Evolutionary conservation across 1,284 basidiomycete genomes (phyloP), one percentile per base, ranked within the genome.

Genomic region (Filobasidium uniguttulatum): DNA sequence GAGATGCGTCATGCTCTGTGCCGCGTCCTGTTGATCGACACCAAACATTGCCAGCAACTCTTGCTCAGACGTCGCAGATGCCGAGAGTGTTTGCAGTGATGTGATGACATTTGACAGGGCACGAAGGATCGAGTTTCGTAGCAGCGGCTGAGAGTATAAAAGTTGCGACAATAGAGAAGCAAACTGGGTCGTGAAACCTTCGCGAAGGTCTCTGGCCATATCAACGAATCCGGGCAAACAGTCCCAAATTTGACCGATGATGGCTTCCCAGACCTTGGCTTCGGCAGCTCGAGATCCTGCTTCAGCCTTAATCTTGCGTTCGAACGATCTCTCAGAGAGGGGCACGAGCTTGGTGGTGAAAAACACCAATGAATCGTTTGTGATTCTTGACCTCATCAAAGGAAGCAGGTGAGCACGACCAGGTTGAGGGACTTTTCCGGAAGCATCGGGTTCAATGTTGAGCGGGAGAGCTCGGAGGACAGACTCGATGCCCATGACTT

Each of bases 291-390:
- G 78, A 12, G 77, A 79, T 43, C 79, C 81, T 3, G 74, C 70
- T 55, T 85, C 82, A 0, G 85, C 83, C 5, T 75, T 78, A 31
- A 67, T 80, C 66, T 91, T 83, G 44, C 87, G 71, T 59, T 87
- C 79, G 63, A 97, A 98, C 76, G 98, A 82, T 34, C 81, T 77
- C 67, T 96, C 91, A 34, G 88, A 94, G 31, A 98, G 72, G 14
- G 94, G 90, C 7, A 98, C 84, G 58, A 98, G 93, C 66, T 86
- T 85, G 3, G 77, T 75, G 15, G 88, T 75, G 62, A 98, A 99
- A 71, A 93, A 91, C 0, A 71, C 70, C 36, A 98, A 74, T 73
- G 83, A 53, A 77, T 91, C 60, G 81, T 84, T 77, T 81, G 90
- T 61, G 75, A 74, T 73, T 35, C 69, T 78, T 28, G 84, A 77